phyloP scores from a whole-genome alignment of 768 basidiomycete genomes.

The Sporobolomyces phaffii region DNA sequence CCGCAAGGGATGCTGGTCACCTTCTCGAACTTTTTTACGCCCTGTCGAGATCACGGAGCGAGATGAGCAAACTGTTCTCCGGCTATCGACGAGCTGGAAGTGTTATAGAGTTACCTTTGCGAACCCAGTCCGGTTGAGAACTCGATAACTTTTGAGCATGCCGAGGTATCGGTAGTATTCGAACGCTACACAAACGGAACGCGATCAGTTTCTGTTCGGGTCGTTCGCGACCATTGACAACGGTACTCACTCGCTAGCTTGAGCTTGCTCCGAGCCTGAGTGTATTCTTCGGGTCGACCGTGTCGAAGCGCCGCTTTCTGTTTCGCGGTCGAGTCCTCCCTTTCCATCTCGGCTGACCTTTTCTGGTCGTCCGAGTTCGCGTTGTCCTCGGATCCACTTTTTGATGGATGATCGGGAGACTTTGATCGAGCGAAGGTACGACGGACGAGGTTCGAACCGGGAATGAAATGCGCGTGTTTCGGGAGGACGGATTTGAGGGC shows the following conservation, averaged over 20 bases:
- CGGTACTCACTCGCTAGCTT: constrained; percentile 57
- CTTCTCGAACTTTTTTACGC: constrained; percentile 41
- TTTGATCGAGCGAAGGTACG: constrained; percentile 15
- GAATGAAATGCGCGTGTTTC: constrained; percentile 20
- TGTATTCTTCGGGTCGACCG: constrained; percentile 70
- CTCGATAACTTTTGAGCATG: constrained; percentile 81
- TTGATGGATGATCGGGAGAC: neutral
- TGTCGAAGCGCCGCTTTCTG: neutral
- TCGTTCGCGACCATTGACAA: too few species aligned
- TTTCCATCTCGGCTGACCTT: neutral
- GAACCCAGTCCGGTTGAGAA: constrained; percentile 74
- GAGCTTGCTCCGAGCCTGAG: constrained; percentile 73
- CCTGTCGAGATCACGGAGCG: too few species aligned
- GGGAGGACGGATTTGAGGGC: constrained; percentile 20
- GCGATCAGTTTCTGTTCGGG: too few species aligned
- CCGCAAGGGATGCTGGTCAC: constrained; percentile 54
- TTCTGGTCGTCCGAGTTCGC: neutral
- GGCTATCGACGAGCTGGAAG: too few species aligned
- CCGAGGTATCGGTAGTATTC: constrained; percentile 75
- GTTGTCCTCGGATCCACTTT: neutral
- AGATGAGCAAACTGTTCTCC: too few species aligned
- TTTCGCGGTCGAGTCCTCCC: neutral
- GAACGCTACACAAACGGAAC: constrained; percentile 6
- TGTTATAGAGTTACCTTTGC: constrained; percentile 40
- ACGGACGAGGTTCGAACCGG: constrained; percentile 27